Conservation (phyloP, 2,329 filamentous ascomycete genomes). For the Beauveria asiatica region DNA sequence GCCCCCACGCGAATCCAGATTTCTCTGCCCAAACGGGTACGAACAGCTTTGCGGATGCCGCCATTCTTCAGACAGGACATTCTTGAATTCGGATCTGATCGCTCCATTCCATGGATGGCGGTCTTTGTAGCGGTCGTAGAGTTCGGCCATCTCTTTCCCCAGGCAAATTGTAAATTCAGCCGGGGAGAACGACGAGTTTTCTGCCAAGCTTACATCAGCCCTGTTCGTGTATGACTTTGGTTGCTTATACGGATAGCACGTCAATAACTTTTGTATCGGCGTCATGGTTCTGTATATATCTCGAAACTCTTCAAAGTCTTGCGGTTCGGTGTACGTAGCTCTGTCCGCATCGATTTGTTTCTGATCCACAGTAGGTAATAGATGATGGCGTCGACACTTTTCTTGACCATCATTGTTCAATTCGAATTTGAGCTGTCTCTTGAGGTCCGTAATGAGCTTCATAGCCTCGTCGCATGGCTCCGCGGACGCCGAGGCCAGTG, state of each 20-base stretch:
- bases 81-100: neutral
- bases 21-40: neutral
- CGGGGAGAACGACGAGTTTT: neutral
- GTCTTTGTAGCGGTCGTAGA: neutral
- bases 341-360: conserved; percentile 24
- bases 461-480: neutral
- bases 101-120: neutral
- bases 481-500: conserved; percentile 15
- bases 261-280: conserved; percentile 22
- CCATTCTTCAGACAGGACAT: neutral
- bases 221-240: neutral
- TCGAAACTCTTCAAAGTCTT: conserved; percentile 19
- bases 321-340: conserved; percentile 26
- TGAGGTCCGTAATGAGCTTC: neutral
- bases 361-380: neutral
- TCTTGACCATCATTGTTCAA: neutral
- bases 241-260: neutral
- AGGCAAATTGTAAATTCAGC: neutral
- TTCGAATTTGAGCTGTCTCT: neutral
- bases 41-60: too few relatives aligned
- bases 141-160: neutral
- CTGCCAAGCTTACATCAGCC: too few relatives aligned
- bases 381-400: neutral
- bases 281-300: conserved; percentile 21
- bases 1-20: neutral